Conservation (phyloP, 352 stramenopile species). For the Discostella stelligera region DNA sequence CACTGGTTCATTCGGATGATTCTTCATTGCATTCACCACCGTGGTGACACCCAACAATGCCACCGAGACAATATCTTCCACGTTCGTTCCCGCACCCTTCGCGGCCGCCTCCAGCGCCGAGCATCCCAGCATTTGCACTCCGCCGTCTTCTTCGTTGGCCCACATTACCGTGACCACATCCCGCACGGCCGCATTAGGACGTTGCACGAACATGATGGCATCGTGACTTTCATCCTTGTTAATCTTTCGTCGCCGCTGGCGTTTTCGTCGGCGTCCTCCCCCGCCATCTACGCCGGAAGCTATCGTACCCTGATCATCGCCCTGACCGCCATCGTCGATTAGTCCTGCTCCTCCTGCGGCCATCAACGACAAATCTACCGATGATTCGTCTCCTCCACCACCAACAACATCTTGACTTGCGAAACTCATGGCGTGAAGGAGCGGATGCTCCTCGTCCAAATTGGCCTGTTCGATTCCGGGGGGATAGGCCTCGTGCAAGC, state of each 20-base stretch:
- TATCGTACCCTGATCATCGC: slow-evolving; percentile 35
- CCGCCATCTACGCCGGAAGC: slow-evolving; percentile 42
- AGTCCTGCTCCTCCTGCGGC: background rate
- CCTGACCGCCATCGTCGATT: background rate
- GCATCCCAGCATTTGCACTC: slow-evolving; percentile 78
- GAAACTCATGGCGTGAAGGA: slow-evolving; percentile 59
- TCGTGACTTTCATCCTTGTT: slow-evolving; percentile 78
- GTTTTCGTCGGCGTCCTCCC: slow-evolving; percentile 41
- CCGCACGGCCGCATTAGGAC: slow-evolving; percentile 47
- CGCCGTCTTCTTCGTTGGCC: slow-evolving; percentile 78
- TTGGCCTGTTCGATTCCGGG: slow-evolving; percentile 61
- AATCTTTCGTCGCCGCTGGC: slow-evolving; percentile 40
- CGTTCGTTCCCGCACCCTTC: background rate
- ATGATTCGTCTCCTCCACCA: background rate
- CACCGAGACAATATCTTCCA: slow-evolving; percentile 45
- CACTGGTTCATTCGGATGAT: slow-evolving; percentile 75
- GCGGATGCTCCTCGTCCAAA: slow-evolving; percentile 53
- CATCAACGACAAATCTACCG: slow-evolving; percentile 16
- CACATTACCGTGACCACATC: slow-evolving; percentile 77
- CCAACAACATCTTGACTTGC: slow-evolving; percentile 11
- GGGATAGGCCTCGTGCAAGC: slow-evolving; percentile 72
- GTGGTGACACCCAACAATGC: slow-evolving; percentile 60
- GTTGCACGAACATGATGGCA: slow-evolving; percentile 80
- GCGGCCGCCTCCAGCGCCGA: slow-evolving; percentile 52
- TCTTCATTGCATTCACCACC: slow-evolving; percentile 80